Evolutionary conservation across 2,329 filamentous ascomycete genomes (phyloP).

Genomic region (Paracorniculantispora psalliotae): DNA sequence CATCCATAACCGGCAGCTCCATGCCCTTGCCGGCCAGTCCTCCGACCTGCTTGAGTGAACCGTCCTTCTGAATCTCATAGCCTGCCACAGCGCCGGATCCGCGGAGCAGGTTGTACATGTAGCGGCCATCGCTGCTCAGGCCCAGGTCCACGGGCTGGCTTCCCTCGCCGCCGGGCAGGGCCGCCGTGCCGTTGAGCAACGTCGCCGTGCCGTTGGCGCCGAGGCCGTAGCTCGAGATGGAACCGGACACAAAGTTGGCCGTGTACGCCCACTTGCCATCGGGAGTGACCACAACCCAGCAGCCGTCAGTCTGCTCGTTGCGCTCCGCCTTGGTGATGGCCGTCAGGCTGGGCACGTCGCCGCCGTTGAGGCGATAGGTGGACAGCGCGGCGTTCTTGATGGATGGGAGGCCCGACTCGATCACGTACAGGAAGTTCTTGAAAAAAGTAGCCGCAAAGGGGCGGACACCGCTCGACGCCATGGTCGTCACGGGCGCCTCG

Average conservation of each 20-base stretch:
- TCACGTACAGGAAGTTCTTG: slow-evolving; percentile 14
- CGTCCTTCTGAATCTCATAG: slow-evolving; percentile 18
- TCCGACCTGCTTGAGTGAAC: slow-evolving; percentile 18
- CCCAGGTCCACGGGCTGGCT: slow-evolving; percentile 19
- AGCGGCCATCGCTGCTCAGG: slow-evolving; percentile 18
- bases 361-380: slow-evolving; percentile 16
- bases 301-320: slow-evolving; percentile 18
- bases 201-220: slow-evolving; percentile 15
- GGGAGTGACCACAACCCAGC: slow-evolving; percentile 20
- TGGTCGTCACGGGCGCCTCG: slow-evolving; percentile 11
- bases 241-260: slow-evolving; percentile 19
- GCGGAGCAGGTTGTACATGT: slow-evolving; percentile 20
- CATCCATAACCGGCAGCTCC: slow-evolving; percentile 11
- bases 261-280: slow-evolving; percentile 18
- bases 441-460: slow-evolving; percentile 16
- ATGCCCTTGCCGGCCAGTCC: slow-evolving; percentile 18
- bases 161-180: slow-evolving; percentile 15
- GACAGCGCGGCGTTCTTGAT: slow-evolving; percentile 15
- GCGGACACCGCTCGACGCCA: slow-evolving; percentile 16
- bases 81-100: slow-evolving; percentile 18
- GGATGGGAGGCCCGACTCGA: slow-evolving; percentile 17
- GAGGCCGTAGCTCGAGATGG: slow-evolving; percentile 19
- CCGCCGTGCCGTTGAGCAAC: slow-evolving; percentile 16
- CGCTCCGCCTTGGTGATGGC: slow-evolving; percentile 16
- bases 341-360: slow-evolving; percentile 12